These are phyloP conservation scores for Stentor coeruleus DNA, from an alignment of 73 alveolate genomes.

Conservation along the genomic window DNA sequence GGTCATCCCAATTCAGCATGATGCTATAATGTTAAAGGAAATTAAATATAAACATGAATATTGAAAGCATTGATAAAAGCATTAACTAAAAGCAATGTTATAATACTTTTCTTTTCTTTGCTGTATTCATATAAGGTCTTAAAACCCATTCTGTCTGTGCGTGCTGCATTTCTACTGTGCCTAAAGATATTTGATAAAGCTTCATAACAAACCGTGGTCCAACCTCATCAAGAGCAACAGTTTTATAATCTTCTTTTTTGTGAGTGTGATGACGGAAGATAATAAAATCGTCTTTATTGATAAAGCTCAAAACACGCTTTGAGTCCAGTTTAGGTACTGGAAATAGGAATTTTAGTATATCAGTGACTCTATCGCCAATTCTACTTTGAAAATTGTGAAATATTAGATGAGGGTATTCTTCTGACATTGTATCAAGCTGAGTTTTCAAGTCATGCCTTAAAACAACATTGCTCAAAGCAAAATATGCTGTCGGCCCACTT, in stretches of 20 bases:
- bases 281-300: conserved; percentile 62
- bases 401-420: conserved; percentile 94
- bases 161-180: conserved; percentile 96
- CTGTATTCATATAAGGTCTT: conserved; percentile 97
- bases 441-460: conserved; percentile 96
- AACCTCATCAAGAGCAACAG: conserved; percentile 89
- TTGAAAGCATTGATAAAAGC: no score
- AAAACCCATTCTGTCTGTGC: conserved; percentile 95
- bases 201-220: conserved; percentile 99
- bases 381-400: conserved; percentile 90
- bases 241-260: conserved; percentile 76
- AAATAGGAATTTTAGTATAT: conserved; percentile 92
- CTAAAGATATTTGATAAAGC: conserved; percentile 93
- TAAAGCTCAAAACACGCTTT: conserved; percentile 92
- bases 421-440: conserved; percentile 92
- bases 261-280: conserved; percentile 86
- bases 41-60: no score
- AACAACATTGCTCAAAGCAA: conserved; percentile 96
- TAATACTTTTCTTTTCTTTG: conserved; percentile 78
- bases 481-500: conserved; percentile 98
- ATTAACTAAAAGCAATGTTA: no score
- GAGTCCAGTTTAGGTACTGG: conserved; percentile 98
- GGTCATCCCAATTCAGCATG: no score
- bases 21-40: no score
- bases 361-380: conserved; percentile 94